phyloP scores from a whole-genome alignment of 1,284 basidiomycete genomes.

The Sanghuangporus sanghuang region DNA sequence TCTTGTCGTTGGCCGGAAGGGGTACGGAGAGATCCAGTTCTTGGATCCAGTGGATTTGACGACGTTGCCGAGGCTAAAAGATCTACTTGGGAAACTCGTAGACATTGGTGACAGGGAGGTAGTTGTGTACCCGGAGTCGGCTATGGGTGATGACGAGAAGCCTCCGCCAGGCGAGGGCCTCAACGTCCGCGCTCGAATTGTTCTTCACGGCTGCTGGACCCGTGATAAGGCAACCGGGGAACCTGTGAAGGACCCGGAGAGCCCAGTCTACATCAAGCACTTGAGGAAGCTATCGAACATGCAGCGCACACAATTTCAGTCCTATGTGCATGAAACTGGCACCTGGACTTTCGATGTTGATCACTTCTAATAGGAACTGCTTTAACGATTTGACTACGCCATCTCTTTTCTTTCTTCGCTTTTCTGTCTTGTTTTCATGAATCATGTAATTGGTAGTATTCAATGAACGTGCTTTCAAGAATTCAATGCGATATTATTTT shows the following conservation, averaged over 20 bases:
- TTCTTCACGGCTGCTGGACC: constrained; percentile 82
- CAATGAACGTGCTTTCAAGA: too few species aligned
- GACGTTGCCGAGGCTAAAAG: constrained; percentile 72
- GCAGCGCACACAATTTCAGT: constrained; percentile 82
- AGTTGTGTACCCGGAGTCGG: constrained; percentile 88
- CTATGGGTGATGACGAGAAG: constrained; percentile 62
- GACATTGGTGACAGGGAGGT: constrained; percentile 91
- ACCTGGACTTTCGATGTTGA: constrained; percentile 94
- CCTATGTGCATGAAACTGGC: constrained; percentile 76
- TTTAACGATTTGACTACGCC: not conserved
- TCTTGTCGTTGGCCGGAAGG: constrained; percentile 85
- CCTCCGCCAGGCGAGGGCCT: constrained; percentile 81
- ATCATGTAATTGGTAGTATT: too few species aligned
- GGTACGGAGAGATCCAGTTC: constrained; percentile 90
- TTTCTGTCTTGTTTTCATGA: not conserved
- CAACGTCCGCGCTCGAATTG: constrained; percentile 83
- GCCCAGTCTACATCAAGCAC: constrained; percentile 68
- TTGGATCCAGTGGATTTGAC: constrained; percentile 91
- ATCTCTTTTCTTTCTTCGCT: not conserved
- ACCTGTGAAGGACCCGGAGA: constrained; percentile 79
- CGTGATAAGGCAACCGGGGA: constrained; percentile 89
- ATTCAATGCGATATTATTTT: too few species aligned
- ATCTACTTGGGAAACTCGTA: constrained; percentile 84
- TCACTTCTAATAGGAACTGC: constrained; percentile 59
- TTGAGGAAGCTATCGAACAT: constrained; percentile 82